Percentiles rank a stretch among this genome's conserved stretches.
These are phyloP conservation scores for Trichoderma gamsii DNA, from an alignment of 495 filamentous ascomycete species.

Conservation along the genomic window DNA sequence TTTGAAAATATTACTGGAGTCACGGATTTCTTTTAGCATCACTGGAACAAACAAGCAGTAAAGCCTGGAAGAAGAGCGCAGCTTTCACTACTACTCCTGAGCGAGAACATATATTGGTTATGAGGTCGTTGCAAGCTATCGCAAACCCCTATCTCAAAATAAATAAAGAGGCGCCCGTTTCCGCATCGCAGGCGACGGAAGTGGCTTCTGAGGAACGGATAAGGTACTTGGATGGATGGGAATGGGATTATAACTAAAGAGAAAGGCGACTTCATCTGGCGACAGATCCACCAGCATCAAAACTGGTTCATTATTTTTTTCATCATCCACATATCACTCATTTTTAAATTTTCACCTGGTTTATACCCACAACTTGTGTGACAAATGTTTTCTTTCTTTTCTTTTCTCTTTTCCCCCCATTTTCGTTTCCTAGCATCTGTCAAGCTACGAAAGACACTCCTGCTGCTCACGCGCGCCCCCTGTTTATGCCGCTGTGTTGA, in stretches of 20 bases:
- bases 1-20: neutral
- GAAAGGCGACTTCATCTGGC: conserved; percentile 11
- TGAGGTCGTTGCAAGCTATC: neutral
- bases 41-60: neutral
- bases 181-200: neutral
- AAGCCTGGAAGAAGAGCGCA: neutral
- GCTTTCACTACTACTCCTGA: neutral
- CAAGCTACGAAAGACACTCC: neutral
- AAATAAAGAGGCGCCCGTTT: neutral
- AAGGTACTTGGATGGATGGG: conserved; percentile 4
- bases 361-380: neutral
- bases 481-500: conserved; percentile 17
- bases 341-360: neutral
- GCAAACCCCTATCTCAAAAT: neutral
- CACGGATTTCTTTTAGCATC: neutral
- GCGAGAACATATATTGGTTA: neutral
- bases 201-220: neutral
- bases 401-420: too few species aligned
- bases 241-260: conserved; percentile 2
- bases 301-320: neutral
- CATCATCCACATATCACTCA: neutral
- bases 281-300: conserved; percentile 13
- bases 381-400: neutral
- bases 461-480: conserved; percentile 5
- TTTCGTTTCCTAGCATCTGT: neutral